Conservation (phyloP, 257 asterid genomes). For the Catharanthus roseus region DNA sequence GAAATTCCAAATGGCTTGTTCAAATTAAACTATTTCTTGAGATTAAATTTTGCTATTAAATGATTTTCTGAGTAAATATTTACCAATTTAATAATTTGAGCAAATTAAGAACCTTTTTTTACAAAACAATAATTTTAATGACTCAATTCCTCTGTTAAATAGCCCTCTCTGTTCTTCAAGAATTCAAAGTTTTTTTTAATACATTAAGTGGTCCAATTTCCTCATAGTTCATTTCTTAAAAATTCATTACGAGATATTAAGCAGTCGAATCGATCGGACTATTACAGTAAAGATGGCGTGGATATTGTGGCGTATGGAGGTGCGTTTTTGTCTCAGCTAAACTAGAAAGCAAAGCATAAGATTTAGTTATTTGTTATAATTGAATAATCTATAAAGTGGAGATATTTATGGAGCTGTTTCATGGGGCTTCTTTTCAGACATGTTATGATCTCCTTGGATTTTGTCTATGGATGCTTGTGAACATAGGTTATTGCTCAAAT, state of each 20-base stretch:
- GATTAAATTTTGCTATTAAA: constrained; percentile 37
- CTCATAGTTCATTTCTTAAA: constrained; percentile 34
- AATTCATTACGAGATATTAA: constrained; percentile 55
- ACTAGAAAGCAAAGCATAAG: neutral
- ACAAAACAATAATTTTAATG: constrained; percentile 50
- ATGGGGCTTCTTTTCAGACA: neutral
- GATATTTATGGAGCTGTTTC: neutral
- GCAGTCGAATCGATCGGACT: too few relatives aligned
- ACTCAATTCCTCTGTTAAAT: constrained; percentile 36
- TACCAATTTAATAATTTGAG: constrained; percentile 23
- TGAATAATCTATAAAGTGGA: neutral
- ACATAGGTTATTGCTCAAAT: neutral
- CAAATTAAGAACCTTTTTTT: constrained; percentile 32
- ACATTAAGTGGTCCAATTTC: constrained; percentile 33
- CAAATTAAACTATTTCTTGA: constrained; percentile 32
- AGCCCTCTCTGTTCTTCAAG: constrained; percentile 18
- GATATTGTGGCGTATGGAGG: constrained; percentile 98
- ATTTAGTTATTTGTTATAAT: neutral
- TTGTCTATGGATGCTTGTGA: neutral
- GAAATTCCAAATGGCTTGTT: constrained; percentile 38
- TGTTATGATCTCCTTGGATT: neutral
- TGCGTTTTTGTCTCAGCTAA: constrained; percentile 20
- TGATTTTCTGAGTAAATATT: constrained; percentile 37
- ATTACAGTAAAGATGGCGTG: too few relatives aligned
- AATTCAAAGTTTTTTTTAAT: constrained; percentile 56